Conservation (phyloP, 1,284 basidiomycete genomes). For the Trametes pubescens region DNA sequence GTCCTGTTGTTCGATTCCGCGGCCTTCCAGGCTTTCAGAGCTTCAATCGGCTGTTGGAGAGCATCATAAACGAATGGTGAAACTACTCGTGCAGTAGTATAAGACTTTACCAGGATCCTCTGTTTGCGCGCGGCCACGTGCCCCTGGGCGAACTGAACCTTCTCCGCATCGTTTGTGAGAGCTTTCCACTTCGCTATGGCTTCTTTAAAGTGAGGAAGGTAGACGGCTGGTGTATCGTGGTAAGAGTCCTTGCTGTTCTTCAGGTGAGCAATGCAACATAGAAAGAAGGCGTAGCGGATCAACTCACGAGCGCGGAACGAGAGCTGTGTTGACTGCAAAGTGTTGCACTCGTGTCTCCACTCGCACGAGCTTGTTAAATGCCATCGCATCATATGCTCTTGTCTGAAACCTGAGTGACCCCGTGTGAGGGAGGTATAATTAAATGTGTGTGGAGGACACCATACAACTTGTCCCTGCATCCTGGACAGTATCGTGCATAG, state of each 20-base stretch:
- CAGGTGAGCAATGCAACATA: background rate
- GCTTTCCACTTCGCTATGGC: background rate
- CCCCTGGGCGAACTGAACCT: background rate
- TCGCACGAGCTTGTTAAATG: background rate
- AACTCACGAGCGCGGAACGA: too few relatives aligned
- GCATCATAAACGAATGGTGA: background rate
- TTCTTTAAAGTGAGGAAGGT: too few relatives aligned
- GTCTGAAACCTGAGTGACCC: too few relatives aligned
- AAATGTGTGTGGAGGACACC: background rate
- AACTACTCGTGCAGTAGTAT: background rate
- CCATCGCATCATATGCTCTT: background rate
- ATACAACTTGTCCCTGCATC: conserved; percentile 22
- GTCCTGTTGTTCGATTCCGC: background rate
- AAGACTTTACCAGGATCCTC: background rate
- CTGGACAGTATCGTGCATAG: conserved; percentile 24
- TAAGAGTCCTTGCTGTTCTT: background rate
- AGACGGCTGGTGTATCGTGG: background rate
- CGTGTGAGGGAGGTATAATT: too few relatives aligned
- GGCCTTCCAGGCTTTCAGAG: conserved; percentile 4
- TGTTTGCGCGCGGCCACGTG: background rate
- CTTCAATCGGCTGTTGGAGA: background rate
- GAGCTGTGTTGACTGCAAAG: background rate
- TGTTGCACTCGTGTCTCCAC: background rate
- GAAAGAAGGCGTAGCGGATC: too few relatives aligned
- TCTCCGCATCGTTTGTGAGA: background rate